These are phyloP conservation scores for Brassica rapa DNA, from an alignment of 345 rosid species.

Conservation along the genomic window DNA sequence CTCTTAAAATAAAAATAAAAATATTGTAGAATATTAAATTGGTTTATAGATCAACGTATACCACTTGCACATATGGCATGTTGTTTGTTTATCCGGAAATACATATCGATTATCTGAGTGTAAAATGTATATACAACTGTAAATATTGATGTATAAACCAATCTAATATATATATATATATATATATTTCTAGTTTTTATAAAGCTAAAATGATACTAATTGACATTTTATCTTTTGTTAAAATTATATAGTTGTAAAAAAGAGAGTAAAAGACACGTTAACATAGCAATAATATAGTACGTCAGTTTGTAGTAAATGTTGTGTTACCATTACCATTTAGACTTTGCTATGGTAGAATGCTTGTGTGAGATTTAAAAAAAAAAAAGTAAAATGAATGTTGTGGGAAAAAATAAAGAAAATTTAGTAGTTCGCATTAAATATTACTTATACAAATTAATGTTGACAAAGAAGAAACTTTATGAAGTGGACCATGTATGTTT, in stretches of 20 bases:
- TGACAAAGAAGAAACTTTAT: constrained; percentile 42
- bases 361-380: not conserved
- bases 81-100: not conserved
- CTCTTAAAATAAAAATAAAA: not conserved
- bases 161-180: no score
- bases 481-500: constrained; percentile 40
- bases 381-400: not conserved
- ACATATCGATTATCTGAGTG: not conserved
- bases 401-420: not conserved
- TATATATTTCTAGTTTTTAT: no score
- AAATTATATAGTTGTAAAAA: not conserved
- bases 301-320: not conserved
- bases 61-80: not conserved
- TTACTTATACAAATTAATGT: constrained; percentile 14
- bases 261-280: not conserved
- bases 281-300: not conserved
- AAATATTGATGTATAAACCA: not conserved
- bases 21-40: not conserved
- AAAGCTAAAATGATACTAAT: not conserved
- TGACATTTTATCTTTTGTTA: not conserved
- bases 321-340: not conserved
- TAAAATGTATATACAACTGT: not conserved
- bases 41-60: no score
- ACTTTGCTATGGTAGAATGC: not conserved
- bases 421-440: not conserved